phyloP scores from a whole-genome alignment of 2,329 filamentous ascomycete species.

The Colletotrichum lentis region DNA sequence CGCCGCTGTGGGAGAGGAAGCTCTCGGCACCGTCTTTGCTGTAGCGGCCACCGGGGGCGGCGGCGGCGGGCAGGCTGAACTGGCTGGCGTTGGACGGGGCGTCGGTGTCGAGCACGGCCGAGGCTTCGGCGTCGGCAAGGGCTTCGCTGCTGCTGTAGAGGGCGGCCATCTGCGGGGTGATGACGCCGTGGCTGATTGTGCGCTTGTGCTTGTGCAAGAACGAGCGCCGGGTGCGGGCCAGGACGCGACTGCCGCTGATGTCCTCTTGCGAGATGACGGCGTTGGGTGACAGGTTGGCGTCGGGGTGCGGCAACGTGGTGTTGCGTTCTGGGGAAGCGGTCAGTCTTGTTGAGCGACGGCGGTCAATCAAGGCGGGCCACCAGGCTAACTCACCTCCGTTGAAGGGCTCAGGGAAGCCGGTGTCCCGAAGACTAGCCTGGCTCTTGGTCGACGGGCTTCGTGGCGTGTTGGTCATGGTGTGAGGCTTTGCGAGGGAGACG shows the following conservation, averaged over 20 bases:
- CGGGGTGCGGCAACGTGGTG: conserved; percentile 69
- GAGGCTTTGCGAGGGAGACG: conserved; percentile 25
- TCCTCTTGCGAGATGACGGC: conserved; percentile 66
- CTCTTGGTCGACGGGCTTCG: conserved; percentile 34
- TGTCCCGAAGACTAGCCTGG: conserved; percentile 46
- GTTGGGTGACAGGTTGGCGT: conserved; percentile 65
- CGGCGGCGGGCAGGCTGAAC: conserved; percentile 24
- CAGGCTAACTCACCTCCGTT: conserved; percentile 51
- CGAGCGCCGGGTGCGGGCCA: conserved; percentile 55
- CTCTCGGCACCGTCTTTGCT: conserved; percentile 53
- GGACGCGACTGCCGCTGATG: conserved; percentile 53
- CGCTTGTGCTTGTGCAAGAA: conserved; percentile 58
- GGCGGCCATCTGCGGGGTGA: conserved; percentile 50
- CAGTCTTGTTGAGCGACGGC: background rate
- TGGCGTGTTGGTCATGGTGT: conserved; percentile 32
- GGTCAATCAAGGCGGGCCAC: background rate
- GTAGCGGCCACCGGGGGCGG: conserved; percentile 26
- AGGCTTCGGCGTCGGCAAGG: conserved; percentile 39
- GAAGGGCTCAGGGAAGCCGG: conserved; percentile 62
- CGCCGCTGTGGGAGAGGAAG: conserved; percentile 43
- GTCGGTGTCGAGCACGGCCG: conserved; percentile 26
- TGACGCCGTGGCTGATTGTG: conserved; percentile 57
- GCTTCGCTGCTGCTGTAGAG: conserved; percentile 44
- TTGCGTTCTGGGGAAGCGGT: conserved; percentile 55
- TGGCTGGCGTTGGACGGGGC: conserved; percentile 20